phyloP scores from a whole-genome alignment of 2,329 filamentous ascomycete genomes.

The Tolypocladium ovalisporum region DNA sequence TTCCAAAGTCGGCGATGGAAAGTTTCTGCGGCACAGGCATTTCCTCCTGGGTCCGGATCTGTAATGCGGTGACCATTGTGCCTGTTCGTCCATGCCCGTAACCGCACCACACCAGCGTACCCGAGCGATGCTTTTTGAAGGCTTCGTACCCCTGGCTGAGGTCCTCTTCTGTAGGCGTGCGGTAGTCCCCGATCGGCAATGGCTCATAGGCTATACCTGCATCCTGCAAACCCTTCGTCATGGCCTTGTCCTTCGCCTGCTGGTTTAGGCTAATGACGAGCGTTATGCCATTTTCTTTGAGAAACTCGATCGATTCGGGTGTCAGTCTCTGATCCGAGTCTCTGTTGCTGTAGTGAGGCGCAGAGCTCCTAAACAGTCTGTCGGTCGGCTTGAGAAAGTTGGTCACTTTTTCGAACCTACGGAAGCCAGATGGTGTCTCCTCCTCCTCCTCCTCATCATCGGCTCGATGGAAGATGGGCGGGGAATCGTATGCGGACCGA shows the following conservation, averaged over 20 bases:
- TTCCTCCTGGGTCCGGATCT: not conserved
- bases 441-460: too few relatives aligned
- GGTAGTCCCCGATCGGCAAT: not conserved
- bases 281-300: not conserved
- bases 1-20: not conserved
- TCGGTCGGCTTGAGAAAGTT: not conserved
- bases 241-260: not conserved
- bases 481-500: too few relatives aligned
- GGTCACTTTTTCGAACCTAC: not conserved
- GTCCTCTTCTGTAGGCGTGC: not conserved
- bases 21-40: not conserved
- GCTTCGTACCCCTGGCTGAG: not conserved
- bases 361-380: not conserved
- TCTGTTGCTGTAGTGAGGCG: not conserved
- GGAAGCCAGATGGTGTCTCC: not conserved
- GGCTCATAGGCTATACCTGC: not conserved
- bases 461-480: too few relatives aligned
- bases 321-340: not conserved
- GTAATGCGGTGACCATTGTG: not conserved
- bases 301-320: not conserved
- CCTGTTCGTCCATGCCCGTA: not conserved
- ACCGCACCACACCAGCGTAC: not conserved
- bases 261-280: not conserved
- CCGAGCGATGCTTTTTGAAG: not conserved
- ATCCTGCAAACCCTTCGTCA: not conserved